Conservation (phyloP, 1,284 basidiomycete species). For the Tranzscheliella williamsii region DNA sequence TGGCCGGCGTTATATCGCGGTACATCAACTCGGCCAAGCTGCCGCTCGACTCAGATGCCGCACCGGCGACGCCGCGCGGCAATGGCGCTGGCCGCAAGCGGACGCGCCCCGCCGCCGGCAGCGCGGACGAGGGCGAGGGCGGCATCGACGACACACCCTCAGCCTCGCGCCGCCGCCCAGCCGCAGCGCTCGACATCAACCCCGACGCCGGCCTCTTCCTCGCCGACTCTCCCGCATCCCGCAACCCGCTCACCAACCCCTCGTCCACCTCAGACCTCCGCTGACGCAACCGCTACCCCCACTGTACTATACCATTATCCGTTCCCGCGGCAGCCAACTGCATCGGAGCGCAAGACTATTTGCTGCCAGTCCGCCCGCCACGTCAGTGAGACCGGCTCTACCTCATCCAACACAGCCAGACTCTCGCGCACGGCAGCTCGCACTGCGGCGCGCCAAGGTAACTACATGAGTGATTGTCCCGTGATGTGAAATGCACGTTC, state of each 20-base stretch:
- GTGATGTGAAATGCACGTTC: too few relatives aligned
- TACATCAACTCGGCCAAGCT: conserved; percentile 17
- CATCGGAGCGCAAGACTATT: too few relatives aligned
- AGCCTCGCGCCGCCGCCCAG: conserved; percentile 1
- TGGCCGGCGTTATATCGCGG: conserved; percentile 9
- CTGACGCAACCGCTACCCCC: too few relatives aligned
- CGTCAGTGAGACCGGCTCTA: too few relatives aligned
- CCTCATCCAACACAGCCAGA: too few relatives aligned
- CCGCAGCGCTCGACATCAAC: conserved; percentile 7
- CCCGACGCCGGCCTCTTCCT: conserved; percentile 20
- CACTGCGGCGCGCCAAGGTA: too few relatives aligned
- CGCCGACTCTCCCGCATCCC: not conserved
- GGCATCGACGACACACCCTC: conserved; percentile 12
- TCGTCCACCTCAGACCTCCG: too few relatives aligned
- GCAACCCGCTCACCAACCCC: conserved; percentile 18
- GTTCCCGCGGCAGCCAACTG: too few relatives aligned
- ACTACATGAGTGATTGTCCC: too few relatives aligned
- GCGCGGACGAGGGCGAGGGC: conserved; percentile 8
- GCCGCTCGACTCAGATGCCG: conserved; percentile 2
- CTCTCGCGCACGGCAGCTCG: too few relatives aligned
- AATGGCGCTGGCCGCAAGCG: conserved; percentile 5
- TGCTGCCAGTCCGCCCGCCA: too few relatives aligned
- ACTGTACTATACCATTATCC: too few relatives aligned
- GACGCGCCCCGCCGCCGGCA: not conserved
- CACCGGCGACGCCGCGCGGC: conserved; percentile 1